Base-by-base conservation (phyloP, 1,284 basidiomycete species). In the Fomitopsis betulina region DNA sequence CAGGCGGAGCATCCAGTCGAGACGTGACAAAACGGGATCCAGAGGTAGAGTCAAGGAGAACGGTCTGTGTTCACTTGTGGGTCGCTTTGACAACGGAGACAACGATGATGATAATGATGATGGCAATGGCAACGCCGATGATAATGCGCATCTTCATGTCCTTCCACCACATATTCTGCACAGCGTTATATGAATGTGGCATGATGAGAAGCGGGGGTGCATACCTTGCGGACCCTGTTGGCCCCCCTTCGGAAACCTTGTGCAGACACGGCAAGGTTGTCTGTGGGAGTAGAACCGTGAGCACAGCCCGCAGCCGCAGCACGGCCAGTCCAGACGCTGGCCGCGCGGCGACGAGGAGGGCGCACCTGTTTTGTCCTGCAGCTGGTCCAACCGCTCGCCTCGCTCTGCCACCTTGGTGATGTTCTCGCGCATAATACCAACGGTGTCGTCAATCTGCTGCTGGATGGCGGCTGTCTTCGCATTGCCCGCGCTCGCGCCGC, bases 171-270 rank as follows among this genome's bases (percentile, higher is more conserved):
- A 92, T 91, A 69, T 90, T 91, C 89, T 91, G 13, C 21, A 19
- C 17, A 25, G 21, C 40, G 33, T 37, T 17, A 32, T 2, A 57
- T 35, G 49, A 23, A 47, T 3, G 33, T n/a, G 23, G 39, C 21
- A 17, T 13, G 42, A 27, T 21, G 19, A 10, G 30, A 17, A 1
- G 17, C 13, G 15, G 12, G 7, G n/a, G 8, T 10, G 86, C 95
- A 80, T 71, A 96, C 94, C 84, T 99, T 99, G 74, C 96, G 88
- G 52, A 99, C 97, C 62, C 94, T 85, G 79, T 97, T 98, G 55
- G 97, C 97, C 63, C 96, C 96, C 65, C 94, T 85, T 62, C 95
- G 87, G 87, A 99, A 99, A 32, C 95, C 95, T 79, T 99, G 97
- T 12, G 96, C 97, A n/a, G 95, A 98, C 39, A 98, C 93, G 32